A percentile compares a stretch with the other conserved stretches of the same genome.
phyloP scores from a whole-genome alignment of 1,284 basidiomycete genomes.

The Neolentinus lepideus region DNA sequence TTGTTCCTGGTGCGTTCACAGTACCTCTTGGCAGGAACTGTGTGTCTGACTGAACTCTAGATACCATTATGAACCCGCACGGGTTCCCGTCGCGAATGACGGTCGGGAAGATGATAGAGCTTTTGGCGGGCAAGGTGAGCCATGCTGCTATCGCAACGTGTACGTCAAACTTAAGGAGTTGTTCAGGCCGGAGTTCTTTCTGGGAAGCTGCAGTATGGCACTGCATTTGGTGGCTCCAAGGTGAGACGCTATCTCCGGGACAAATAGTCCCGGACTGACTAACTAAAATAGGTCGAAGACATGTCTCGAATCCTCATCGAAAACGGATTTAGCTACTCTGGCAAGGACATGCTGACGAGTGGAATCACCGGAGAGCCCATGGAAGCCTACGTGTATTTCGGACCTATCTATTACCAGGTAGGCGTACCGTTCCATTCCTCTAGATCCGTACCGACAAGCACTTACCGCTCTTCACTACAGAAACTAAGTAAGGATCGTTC shows the following conservation, averaged over 20 bases:
- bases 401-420: conserved; percentile 97
- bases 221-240: conserved; percentile 97
- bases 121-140: conserved; percentile 88
- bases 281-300: conserved; percentile 74
- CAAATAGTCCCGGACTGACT: background rate
- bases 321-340: conserved; percentile 93
- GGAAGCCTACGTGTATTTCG: conserved; percentile 97
- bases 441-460: conserved; percentile 20
- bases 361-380: conserved; percentile 96
- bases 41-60: conserved; percentile 33
- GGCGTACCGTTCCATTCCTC: conserved; percentile 14
- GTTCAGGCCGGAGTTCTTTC: conserved; percentile 80
- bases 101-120: conserved; percentile 99
- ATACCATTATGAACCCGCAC: conserved; percentile 99
- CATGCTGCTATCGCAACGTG: conserved; percentile 4
- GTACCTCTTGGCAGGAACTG: background rate
- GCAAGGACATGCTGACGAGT: conserved; percentile 97
- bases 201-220: conserved; percentile 88
- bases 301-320: conserved; percentile 96
- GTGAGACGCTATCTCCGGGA: conserved; percentile 25
- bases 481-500: conserved; percentile 59
- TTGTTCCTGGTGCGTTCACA: conserved; percentile 69
- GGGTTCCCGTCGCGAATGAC: conserved; percentile 99
- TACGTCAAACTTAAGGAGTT: background rate
- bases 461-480: conserved; percentile 27